Evolutionary conservation across 768 basidiomycete genomes (phyloP).

Genomic region (Leucocoprinus leucothites): DNA sequence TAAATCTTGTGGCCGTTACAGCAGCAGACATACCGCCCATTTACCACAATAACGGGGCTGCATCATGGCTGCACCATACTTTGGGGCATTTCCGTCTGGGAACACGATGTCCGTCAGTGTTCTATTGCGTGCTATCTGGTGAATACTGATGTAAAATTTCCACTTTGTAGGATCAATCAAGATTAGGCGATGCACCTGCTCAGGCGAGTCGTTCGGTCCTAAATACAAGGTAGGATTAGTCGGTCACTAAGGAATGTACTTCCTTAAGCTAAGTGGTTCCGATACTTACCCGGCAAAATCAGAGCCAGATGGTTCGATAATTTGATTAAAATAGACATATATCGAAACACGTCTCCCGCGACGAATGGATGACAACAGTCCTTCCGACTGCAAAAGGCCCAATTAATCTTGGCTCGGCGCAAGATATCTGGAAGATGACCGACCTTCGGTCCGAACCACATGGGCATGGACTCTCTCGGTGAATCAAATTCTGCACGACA

Average conservation of each 20-base stretch:
- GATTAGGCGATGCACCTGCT: slow-evolving; percentile 47
- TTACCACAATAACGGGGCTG: slow-evolving; percentile 76
- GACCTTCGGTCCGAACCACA: slow-evolving; percentile 66
- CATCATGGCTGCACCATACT: slow-evolving; percentile 60
- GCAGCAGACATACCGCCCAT: slow-evolving; percentile 63
- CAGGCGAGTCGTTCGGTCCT: slow-evolving; percentile 68
- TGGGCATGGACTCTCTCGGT: slow-evolving; percentile 67
- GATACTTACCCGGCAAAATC: slow-evolving; percentile 68
- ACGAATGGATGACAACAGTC: slow-evolving; percentile 43
- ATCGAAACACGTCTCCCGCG: slow-evolving; percentile 69
- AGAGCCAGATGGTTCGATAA: slow-evolving; percentile 86
- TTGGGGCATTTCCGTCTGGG: slow-evolving; percentile 51
- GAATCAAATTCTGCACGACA: slow-evolving; percentile 68
- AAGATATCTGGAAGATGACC: slow-evolving; percentile 17
- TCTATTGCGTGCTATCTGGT: slow-evolving; percentile 51
- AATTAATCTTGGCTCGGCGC: slow-evolving; percentile 7
- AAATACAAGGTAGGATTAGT: not conserved
- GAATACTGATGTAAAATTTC: not conserved
- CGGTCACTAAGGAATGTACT: not conserved
- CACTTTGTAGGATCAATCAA: not conserved
- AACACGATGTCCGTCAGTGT: slow-evolving; percentile 63
- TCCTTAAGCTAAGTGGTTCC: no score
- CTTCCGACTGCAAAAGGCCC: slow-evolving; percentile 30
- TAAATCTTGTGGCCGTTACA: not conserved
- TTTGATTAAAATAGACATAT: slow-evolving; percentile 80